These are phyloP conservation scores for Fusarium dimerum DNA, from an alignment of 2,329 filamentous ascomycete species.

Conservation along the genomic window DNA sequence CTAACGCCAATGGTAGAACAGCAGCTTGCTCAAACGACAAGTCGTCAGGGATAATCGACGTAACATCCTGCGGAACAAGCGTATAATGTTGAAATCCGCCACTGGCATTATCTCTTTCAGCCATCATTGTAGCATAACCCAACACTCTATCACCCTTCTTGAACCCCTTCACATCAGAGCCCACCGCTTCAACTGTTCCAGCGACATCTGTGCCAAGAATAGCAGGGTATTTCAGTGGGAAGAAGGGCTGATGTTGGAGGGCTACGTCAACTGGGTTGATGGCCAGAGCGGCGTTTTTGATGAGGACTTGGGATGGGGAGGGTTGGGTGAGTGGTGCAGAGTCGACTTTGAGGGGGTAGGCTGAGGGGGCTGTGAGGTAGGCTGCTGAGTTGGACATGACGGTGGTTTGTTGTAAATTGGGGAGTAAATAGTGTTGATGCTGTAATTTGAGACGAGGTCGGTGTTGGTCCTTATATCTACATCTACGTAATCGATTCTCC, in stretches of 20 bases:
- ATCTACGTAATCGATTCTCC: no score
- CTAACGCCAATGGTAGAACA: constrained; percentile 22
- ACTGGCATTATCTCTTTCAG: constrained; percentile 28
- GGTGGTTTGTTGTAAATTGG: neutral
- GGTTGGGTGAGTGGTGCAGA: constrained; percentile 11
- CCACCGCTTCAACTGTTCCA: constrained; percentile 35
- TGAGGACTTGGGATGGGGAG: constrained; percentile 18
- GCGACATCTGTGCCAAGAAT: constrained; percentile 36
- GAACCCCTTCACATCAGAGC: constrained; percentile 22
- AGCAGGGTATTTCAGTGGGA: constrained; percentile 12
- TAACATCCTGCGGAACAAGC: neutral
- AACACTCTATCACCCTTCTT: constrained; percentile 23
- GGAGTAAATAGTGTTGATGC: neutral
- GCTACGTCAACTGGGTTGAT: constrained; percentile 33
- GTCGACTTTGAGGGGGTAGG: constrained; percentile 16
- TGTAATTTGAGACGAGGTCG: no score
- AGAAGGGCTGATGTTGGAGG: constrained; percentile 21
- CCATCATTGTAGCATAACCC: constrained; percentile 31
- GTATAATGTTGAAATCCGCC: constrained; percentile 21
- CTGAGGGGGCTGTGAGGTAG: constrained; percentile 10
- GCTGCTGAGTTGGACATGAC: constrained; percentile 17
- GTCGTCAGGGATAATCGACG: constrained; percentile 18
- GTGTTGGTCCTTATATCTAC: no score
- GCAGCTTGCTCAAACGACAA: constrained; percentile 22
- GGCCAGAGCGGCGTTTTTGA: constrained; percentile 33